A percentile compares a stretch with the other conserved stretches of the same genome.
phyloP scores from a whole-genome alignment of 331 rosid genomes.

The Telfairia occidentalis region DNA sequence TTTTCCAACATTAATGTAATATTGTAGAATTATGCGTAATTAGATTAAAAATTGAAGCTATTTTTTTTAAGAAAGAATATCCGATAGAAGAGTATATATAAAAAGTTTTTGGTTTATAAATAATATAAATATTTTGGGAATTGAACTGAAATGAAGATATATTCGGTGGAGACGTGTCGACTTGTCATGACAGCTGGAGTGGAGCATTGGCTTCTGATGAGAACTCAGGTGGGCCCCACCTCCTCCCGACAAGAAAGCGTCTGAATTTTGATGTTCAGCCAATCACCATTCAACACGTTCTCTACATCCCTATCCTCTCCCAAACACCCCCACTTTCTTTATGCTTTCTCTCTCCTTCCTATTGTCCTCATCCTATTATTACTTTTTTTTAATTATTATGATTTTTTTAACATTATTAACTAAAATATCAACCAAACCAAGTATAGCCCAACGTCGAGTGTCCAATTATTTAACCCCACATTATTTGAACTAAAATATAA shows the following conservation, averaged over 20 bases:
- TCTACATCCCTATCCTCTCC: not conserved
- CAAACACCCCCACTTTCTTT: not conserved
- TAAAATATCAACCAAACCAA: too few relatives aligned
- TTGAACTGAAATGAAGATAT: not conserved
- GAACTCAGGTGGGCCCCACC: not conserved
- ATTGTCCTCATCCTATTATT: not conserved
- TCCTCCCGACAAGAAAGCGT: not conserved
- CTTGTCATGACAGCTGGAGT: not conserved
- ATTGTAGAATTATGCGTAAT: too few relatives aligned
- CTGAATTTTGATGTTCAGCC: not conserved
- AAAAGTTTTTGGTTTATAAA: not conserved
- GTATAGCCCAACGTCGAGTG: too few relatives aligned
- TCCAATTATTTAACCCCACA: too few relatives aligned
- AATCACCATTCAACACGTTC: not conserved
- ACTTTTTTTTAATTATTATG: too few relatives aligned
- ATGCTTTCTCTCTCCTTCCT: not conserved
- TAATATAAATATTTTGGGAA: not conserved
- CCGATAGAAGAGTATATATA: not conserved
- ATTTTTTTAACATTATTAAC: not conserved
- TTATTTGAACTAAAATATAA: too few relatives aligned
- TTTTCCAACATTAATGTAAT: too few relatives aligned
- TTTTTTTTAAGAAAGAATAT: not conserved
- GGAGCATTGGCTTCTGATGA: not conserved
- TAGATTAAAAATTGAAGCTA: not conserved
- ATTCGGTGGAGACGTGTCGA: slow-evolving; percentile 6